Percentiles rank a stretch among this genome's conserved stretches.
phyloP scores from a whole-genome alignment of 192 early-diverging fungal genomes.

The Dispira simplex region DNA sequence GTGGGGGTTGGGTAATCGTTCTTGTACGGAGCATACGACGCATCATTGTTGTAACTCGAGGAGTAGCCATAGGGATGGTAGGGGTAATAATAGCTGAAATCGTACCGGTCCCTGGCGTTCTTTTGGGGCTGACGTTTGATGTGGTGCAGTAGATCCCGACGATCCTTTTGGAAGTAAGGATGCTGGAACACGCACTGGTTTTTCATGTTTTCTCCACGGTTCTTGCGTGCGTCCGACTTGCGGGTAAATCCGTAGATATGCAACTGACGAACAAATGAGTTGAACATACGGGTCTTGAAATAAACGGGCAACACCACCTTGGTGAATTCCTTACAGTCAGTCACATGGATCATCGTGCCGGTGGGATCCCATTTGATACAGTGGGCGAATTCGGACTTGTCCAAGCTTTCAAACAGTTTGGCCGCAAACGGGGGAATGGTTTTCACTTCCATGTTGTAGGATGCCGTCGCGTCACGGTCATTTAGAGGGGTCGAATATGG shows the following conservation, averaged over 20 bases:
- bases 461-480: background rate
- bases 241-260: constrained; percentile 19
- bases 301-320: constrained; percentile 13
- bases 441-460: background rate
- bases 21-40: background rate
- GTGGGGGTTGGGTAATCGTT: background rate
- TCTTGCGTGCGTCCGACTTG: constrained; percentile 12
- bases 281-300: constrained; percentile 17
- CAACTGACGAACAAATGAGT: constrained; percentile 17
- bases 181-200: constrained; percentile 28
- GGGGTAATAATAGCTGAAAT: background rate
- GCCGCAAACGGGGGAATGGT: constrained; percentile 11
- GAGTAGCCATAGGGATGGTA: background rate
- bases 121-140: constrained; percentile 19
- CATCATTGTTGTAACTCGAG: background rate
- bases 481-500: background rate
- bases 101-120: background rate
- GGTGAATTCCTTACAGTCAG: constrained; percentile 11
- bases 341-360: constrained; percentile 6
- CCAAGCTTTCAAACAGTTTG: constrained; percentile 9
- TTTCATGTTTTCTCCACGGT: background rate
- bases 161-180: constrained; percentile 20
- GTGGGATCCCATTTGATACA: constrained; percentile 9
- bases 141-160: constrained; percentile 21
- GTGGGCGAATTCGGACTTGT: constrained; percentile 7